phyloP scores from a whole-genome alignment of 768 basidiomycete species.

The Psilocybe tampanensis region DNA sequence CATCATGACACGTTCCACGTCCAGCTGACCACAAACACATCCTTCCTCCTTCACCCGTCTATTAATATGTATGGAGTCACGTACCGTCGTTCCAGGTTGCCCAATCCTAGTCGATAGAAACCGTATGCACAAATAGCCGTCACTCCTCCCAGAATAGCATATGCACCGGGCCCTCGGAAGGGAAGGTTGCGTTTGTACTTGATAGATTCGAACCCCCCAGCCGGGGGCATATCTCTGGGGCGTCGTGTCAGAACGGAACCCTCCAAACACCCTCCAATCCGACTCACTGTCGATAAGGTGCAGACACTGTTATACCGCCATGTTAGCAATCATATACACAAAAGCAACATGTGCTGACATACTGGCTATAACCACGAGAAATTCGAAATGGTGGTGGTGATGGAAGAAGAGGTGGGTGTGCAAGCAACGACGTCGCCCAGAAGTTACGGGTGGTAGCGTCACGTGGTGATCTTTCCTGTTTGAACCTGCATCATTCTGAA shows the following conservation, averaged over 20 bases:
- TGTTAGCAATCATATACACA: conserved; percentile 7
- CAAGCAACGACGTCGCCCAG: background rate
- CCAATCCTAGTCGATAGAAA: conserved; percentile 89
- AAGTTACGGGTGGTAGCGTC: conserved; percentile 11
- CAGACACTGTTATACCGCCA: conserved; percentile 50
- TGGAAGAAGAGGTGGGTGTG: conserved; percentile 8
- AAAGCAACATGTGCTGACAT: conserved; percentile 6
- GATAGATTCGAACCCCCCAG: conserved; percentile 90
- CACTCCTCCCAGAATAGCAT: conserved; percentile 85
- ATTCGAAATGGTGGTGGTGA: conserved; percentile 12
- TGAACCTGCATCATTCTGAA: background rate
- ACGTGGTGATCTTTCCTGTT: conserved; percentile 14
- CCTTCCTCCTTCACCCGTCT: conserved; percentile 5
- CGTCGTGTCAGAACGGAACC: conserved; percentile 14
- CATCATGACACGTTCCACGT: conserved; percentile 65
- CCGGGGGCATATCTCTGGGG: conserved; percentile 91
- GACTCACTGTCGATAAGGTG: conserved; percentile 67
- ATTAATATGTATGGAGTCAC: conserved; percentile 33
- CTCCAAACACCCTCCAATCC: conserved; percentile 12
- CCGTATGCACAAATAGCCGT: conserved; percentile 86
- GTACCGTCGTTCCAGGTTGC: conserved; percentile 91
- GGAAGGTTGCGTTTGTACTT: conserved; percentile 97
- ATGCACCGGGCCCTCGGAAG: conserved; percentile 82
- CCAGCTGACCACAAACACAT: conserved; percentile 50
- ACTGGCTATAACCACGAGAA: conserved; percentile 10